Conservation (phyloP, 768 basidiomycete genomes). For the Calocybe indica region DNA sequence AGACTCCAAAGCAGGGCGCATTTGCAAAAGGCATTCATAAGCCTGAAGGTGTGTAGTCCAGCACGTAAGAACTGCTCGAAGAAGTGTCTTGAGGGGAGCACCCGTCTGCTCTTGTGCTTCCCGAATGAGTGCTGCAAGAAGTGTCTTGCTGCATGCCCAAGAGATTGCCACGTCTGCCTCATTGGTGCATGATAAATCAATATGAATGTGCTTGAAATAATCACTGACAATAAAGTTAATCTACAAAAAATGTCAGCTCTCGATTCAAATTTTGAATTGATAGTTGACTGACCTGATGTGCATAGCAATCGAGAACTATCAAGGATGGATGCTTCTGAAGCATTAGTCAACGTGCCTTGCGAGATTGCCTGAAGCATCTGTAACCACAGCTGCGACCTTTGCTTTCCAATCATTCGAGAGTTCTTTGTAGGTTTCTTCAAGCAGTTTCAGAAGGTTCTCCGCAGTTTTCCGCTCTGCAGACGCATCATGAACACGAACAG, state of each 20-base stretch:
- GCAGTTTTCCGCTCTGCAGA: slow-evolving; percentile 24
- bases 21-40: slow-evolving; percentile 22
- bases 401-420: slow-evolving; percentile 18
- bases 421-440: slow-evolving; percentile 10
- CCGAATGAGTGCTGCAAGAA: background rate
- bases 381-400: slow-evolving; percentile 17
- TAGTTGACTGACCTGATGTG: slow-evolving; percentile 27
- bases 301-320: slow-evolving; percentile 27
- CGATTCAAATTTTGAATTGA: background rate
- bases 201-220: slow-evolving; percentile 22
- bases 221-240: slow-evolving; percentile 34
- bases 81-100: slow-evolving; percentile 11
- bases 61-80: slow-evolving; percentile 26
- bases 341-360: slow-evolving; percentile 17
- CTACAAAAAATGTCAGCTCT: slow-evolving; percentile 10
- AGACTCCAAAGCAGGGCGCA: slow-evolving; percentile 11
- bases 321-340: slow-evolving; percentile 13
- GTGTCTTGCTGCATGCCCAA: slow-evolving; percentile 26
- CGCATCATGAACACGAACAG: slow-evolving; percentile 23
- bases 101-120: slow-evolving; percentile 9
- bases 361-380: slow-evolving; percentile 29
- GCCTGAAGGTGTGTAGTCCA: slow-evolving; percentile 31
- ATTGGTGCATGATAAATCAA: slow-evolving; percentile 13
- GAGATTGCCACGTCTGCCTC: slow-evolving; percentile 27
- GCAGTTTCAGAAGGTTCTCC: slow-evolving; percentile 17